Conservation (phyloP, 2,329 filamentous ascomycete genomes). For the Beauveria australis region DNA sequence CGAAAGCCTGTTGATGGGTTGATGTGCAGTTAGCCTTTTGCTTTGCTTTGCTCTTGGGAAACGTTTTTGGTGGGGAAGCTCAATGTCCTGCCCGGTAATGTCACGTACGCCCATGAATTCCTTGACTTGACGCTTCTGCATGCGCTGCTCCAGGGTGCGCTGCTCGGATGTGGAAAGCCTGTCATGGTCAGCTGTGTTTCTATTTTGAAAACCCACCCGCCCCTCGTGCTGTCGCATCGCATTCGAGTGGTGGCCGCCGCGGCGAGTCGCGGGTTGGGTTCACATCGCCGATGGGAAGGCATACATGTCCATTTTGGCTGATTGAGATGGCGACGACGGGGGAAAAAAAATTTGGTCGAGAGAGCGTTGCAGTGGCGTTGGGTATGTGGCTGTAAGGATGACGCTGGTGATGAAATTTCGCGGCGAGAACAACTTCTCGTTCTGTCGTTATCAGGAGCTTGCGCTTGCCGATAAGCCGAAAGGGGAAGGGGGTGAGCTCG, state of each 20-base stretch:
- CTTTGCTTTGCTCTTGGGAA: background rate
- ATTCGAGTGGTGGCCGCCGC: background rate
- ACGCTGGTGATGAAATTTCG: conserved; percentile 11
- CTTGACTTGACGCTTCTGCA: conserved; percentile 98
- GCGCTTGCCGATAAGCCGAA: conserved; percentile 10
- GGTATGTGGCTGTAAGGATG: background rate
- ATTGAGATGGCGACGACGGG: conserved; percentile 5
- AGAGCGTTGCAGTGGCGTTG: background rate
- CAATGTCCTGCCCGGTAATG: background rate
- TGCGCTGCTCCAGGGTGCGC: conserved; percentile 85
- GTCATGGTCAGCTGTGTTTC: conserved; percentile 6
- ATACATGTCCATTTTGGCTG: conserved; percentile 19
- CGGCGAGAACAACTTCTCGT: background rate
- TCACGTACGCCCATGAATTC: conserved; percentile 89
- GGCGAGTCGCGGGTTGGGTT: background rate
- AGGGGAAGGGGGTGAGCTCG: background rate
- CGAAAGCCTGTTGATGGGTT: conserved; percentile 25
- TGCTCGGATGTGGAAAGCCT: conserved; percentile 71
- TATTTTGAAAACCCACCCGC: too few relatives aligned
- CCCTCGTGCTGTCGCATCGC: background rate
- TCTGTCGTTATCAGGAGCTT: background rate
- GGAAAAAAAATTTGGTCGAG: background rate
- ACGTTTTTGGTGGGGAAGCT: background rate
- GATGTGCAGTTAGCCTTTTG: background rate
- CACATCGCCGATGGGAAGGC: background rate